Evolutionary conservation across 768 basidiomycete species (phyloP), one percentile per base, ranked within the genome.

Genomic region (Pulveroboletus sp.): DNA sequence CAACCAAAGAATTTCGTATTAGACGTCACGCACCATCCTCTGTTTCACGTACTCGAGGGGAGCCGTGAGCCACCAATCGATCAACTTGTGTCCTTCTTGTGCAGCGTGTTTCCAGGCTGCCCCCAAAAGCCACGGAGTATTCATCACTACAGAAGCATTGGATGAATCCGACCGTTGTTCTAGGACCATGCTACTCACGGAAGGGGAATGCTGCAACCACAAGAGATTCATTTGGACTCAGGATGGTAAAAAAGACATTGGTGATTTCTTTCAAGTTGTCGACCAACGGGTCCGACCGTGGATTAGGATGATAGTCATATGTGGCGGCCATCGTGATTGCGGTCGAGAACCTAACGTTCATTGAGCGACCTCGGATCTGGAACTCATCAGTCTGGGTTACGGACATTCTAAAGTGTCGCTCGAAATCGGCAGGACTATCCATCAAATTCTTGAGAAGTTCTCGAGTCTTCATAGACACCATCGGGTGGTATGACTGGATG

Each of bases 251-350:
- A 22, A 30, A 30, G 17, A 43, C 31, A 4, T 13, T 41, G 1
- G 43, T 43, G n/a, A 53, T 37, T 2, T 49, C 20, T 11, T 38
- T 43, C 24, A 53, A 19, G 17, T 50, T 53, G 20, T 29, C 24
- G 10, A 53, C 51, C 51, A 53, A 49, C 42, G 51, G 51, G 17
- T 53, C 51, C 31, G 48, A 43, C 22, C 36, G 47, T 0, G 47
- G 47, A 23, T 42, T 47, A 13, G 37, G 47, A 17, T 53, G 51
- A 22, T 52, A 50, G 26, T 50, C 51, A 4, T 49, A 49, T 20
- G 51, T 53, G 12, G 47, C 51, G 17, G 47, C 51, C 47, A 53
- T 53, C 11, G 51, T 32, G 19, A 53, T 49, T 1, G 51, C 47
- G n/a, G 51, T 53, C n/a, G 51, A 31, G 4, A 22, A 49, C 13